Percentiles rank a stretch among this genome's conserved stretches.
Conservation (phyloP, 129 eudicot genomes). For the Ambrosia artemisiifolia region DNA sequence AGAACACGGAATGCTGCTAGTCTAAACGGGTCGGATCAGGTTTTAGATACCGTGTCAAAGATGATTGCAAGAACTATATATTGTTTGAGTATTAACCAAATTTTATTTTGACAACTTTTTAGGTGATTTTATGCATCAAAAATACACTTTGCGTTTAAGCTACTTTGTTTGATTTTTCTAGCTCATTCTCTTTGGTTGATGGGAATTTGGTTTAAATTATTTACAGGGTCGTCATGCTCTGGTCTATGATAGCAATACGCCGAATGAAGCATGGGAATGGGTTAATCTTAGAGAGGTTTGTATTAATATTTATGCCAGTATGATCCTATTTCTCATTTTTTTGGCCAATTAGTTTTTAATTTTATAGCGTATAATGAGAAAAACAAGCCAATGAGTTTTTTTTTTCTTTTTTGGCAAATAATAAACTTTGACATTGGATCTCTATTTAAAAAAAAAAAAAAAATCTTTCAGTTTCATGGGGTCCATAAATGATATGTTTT, state of each 20-base stretch:
- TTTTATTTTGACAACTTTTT: background rate
- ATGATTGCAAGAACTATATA: background rate
- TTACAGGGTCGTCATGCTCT: constrained; percentile 59
- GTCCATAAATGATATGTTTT: background rate
- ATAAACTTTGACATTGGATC: background rate
- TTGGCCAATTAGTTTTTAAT: background rate
- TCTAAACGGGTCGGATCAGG: background rate
- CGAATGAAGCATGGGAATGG: constrained; percentile 70
- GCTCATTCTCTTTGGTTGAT: background rate
- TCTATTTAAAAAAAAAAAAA: background rate
- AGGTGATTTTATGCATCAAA: background rate
- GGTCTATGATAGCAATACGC: constrained; percentile 54
- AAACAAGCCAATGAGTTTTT: background rate
- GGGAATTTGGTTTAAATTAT: constrained; percentile 7
- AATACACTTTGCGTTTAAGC: background rate
- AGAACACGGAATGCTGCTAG: background rate
- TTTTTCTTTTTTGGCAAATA: background rate
- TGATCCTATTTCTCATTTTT: background rate
- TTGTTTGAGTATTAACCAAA: background rate
- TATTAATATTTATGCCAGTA: background rate
- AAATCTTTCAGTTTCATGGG: background rate
- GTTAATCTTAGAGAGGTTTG: constrained; percentile 64
- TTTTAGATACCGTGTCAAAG: background rate
- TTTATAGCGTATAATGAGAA: background rate
- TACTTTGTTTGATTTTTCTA: background rate